phyloP scores from a whole-genome alignment of 495 filamentous ascomycete genomes.

The Lophiotrema nucula region DNA sequence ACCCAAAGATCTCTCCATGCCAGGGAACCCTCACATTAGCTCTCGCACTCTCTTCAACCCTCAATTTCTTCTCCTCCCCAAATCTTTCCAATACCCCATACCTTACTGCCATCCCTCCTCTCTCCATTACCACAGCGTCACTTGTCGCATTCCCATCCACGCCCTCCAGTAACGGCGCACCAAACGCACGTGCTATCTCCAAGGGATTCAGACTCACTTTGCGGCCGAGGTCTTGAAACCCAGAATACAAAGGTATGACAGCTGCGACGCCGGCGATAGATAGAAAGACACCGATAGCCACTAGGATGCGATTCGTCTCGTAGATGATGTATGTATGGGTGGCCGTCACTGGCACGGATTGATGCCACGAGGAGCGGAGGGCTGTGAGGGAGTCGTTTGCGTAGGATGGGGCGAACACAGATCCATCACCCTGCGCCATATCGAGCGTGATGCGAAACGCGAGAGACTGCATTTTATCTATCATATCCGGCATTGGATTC shows the following conservation, averaged over 20 bases:
- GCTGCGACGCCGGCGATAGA: constrained; percentile 16
- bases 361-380: constrained; percentile 1
- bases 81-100: constrained; percentile 26
- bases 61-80: constrained; percentile 28
- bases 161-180: constrained; percentile 24
- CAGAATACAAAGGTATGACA: constrained; percentile 17
- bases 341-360: constrained; percentile 3
- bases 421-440: constrained; percentile 14
- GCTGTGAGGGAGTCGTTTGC: neutral
- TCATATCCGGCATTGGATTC: constrained; percentile 24
- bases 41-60: constrained; percentile 19
- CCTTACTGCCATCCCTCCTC: constrained; percentile 18
- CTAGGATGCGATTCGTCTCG: neutral
- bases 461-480: constrained; percentile 18
- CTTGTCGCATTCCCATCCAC: constrained; percentile 27
- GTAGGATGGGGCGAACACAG: constrained; percentile 9
- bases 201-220: constrained; percentile 23
- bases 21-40: constrained; percentile 19
- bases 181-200: constrained; percentile 30
- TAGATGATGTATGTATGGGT: constrained; percentile 1
- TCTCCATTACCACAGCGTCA: constrained; percentile 10
- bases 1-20: constrained; percentile 15
- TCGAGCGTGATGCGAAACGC: constrained; percentile 25
- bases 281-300: constrained; percentile 14
- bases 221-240: constrained; percentile 28